phyloP scores from a whole-genome alignment of 164 flowering plant species.

The Liquidambar formosana region DNA sequence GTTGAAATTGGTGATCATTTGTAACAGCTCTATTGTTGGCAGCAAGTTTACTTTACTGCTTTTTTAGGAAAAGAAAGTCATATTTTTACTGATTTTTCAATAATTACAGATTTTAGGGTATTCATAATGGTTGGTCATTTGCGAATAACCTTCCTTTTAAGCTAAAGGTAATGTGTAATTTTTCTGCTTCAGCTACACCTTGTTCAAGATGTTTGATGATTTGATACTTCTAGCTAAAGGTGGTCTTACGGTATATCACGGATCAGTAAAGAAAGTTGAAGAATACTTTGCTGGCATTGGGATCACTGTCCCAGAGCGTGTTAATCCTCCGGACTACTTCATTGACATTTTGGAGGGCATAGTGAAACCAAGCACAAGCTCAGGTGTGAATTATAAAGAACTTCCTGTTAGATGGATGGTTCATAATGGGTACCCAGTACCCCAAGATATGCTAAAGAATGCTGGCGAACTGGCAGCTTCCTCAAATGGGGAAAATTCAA shows the following conservation, averaged over 20 bases:
- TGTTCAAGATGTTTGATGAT: slow-evolving; percentile 97
- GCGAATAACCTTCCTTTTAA: neutral
- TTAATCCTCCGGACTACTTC: slow-evolving; percentile 92
- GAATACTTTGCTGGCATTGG: slow-evolving; percentile 87
- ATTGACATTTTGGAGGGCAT: slow-evolving; percentile 97
- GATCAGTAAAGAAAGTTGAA: slow-evolving; percentile 89
- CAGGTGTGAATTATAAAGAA: slow-evolving; percentile 50
- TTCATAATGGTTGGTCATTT: neutral
- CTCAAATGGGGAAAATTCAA: slow-evolving; percentile 33
- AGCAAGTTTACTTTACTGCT: neutral
- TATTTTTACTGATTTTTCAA: too few species aligned
- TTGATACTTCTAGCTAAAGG: slow-evolving; percentile 97
- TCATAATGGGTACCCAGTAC: slow-evolving; percentile 87
- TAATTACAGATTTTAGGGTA: too few species aligned
- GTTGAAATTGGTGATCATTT: neutral
- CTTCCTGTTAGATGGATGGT: slow-evolving; percentile 98
- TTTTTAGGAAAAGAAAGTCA: too few species aligned
- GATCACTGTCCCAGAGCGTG: slow-evolving; percentile 85
- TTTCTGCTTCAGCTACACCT: slow-evolving; percentile 67
- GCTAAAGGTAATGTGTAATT: slow-evolving; percentile 6
- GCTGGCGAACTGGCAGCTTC: slow-evolving; percentile 43
- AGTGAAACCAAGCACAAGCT: slow-evolving; percentile 49
- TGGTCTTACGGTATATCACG: slow-evolving; percentile 88
- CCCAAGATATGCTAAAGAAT: slow-evolving; percentile 71
- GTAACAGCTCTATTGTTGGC: neutral